Conservation (phyloP, 2,329 filamentous ascomycete species). For the Ophiostoma triangulosporum region DNA sequence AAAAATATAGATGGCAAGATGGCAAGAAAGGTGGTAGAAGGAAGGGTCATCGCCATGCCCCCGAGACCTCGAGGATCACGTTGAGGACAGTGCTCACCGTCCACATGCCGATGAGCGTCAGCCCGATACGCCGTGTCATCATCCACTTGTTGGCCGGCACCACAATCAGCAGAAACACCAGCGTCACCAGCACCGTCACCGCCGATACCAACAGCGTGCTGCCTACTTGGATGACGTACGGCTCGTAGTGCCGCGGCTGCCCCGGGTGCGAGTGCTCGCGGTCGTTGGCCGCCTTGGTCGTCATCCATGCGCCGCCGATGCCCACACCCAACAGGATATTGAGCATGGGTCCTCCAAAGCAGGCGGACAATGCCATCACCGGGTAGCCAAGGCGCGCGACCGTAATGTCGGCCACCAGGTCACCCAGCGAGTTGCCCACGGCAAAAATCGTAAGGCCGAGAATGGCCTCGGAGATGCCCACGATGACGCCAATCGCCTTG, state of each 20-base stretch:
- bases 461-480: constrained; percentile 89
- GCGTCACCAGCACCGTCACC: constrained; percentile 66
- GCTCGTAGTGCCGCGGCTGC: constrained; percentile 49
- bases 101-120: constrained; percentile 70
- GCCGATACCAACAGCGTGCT: constrained; percentile 77
- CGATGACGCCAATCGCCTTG: constrained; percentile 81
- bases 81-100: constrained; percentile 66
- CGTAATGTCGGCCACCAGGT: constrained; percentile 88
- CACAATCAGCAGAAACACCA: constrained; percentile 62
- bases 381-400: constrained; percentile 87
- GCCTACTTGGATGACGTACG: constrained; percentile 73
- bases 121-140: constrained; percentile 72
- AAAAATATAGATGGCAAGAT: neutral
- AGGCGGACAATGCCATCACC: constrained; percentile 90
- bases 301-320: constrained; percentile 82
- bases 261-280: constrained; percentile 55
- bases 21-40: neutral
- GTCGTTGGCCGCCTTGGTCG: constrained; percentile 53
- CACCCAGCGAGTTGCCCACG: constrained; percentile 87
- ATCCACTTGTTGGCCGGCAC: constrained; percentile 81
- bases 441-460: constrained; percentile 92
- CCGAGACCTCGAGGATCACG: constrained; percentile 62
- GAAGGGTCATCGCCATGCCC: constrained; percentile 24
- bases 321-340: constrained; percentile 94
- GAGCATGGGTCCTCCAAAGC: constrained; percentile 96